Evolutionary conservation across 208 protist genomes (phyloP).

Genomic region (Crithidia sp.): DNA sequence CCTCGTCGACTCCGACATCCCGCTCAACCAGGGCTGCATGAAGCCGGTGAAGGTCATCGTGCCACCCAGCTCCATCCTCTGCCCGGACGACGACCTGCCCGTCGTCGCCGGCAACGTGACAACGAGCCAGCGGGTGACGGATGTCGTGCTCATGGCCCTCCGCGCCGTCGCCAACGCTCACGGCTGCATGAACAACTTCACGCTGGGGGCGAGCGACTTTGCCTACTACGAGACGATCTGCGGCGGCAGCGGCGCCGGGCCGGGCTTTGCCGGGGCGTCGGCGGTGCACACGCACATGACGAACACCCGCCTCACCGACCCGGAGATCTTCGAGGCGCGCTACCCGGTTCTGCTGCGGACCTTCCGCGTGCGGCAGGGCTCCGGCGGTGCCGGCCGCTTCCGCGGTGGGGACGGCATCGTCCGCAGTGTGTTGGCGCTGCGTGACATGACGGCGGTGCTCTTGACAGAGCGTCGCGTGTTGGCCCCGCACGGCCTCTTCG

Average conservation of each 20-base stretch:
- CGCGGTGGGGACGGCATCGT: constrained; percentile 93
- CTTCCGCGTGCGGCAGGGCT: constrained; percentile 84
- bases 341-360: constrained; percentile 93
- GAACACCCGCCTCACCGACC: constrained; percentile 96
- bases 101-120: constrained; percentile 97
- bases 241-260: constrained; percentile 93
- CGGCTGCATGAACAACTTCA: constrained; percentile 97
- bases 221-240: constrained; percentile 98
- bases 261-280: constrained; percentile 75
- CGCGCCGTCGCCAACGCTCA: constrained; percentile 85
- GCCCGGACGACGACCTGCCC: constrained; percentile 81
- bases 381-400: constrained; percentile 83
- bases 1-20: constrained; percentile 93
- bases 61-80: constrained; percentile 76
- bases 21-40: constrained; percentile 95
- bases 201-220: constrained; percentile 91
- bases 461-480: constrained; percentile 92
- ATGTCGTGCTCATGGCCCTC: constrained; percentile 95
- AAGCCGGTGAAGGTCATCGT: constrained; percentile 85
- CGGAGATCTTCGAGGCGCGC: constrained; percentile 92
- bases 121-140: constrained; percentile 94
- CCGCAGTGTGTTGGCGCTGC: constrained; percentile 89
- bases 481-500: constrained; percentile 82
- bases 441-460: constrained; percentile 80
- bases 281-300: constrained; percentile 98